phyloP scores from a whole-genome alignment of 495 filamentous ascomycete species.

The Glonium stellatum region DNA sequence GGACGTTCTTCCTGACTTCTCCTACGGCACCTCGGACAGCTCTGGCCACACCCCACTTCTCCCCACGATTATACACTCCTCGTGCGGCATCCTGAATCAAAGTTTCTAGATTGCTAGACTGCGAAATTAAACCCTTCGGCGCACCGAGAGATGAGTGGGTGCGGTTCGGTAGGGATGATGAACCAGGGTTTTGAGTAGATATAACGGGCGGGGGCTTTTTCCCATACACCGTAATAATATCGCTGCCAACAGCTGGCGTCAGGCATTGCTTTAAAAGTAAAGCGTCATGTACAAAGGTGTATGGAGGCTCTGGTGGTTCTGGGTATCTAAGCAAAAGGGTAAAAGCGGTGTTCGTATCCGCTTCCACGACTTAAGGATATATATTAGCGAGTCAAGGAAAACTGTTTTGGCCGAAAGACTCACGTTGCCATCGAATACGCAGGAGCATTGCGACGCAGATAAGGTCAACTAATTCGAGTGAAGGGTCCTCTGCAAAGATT shows the following conservation, averaged over 20 bases:
- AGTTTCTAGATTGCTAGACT: constrained; percentile 58
- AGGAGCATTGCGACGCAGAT: constrained; percentile 93
- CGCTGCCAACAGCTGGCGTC: constrained; percentile 59
- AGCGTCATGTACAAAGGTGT: constrained; percentile 82
- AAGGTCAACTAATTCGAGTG: constrained; percentile 74
- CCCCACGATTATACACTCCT: constrained; percentile 71
- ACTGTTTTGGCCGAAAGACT: constrained; percentile 32
- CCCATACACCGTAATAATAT: constrained; percentile 78
- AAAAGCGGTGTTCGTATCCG: constrained; percentile 78
- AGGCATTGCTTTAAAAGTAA: constrained; percentile 73
- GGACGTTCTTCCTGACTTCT: constrained; percentile 70
- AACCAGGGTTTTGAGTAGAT: constrained; percentile 7
- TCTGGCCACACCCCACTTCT: constrained; percentile 82
- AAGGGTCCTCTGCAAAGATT: constrained; percentile 80
- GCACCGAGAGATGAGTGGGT: constrained; percentile 46
- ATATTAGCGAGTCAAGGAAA: background rate
- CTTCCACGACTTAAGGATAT: constrained; percentile 57
- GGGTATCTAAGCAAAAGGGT: constrained; percentile 79
- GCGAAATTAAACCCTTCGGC: constrained; percentile 49
- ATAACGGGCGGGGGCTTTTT: constrained; percentile 37
- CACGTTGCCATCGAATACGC: constrained; percentile 83
- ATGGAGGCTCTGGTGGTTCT: constrained; percentile 55
- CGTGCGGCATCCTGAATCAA: constrained; percentile 81
- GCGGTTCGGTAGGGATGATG: constrained; percentile 21
- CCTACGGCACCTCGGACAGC: constrained; percentile 83